phyloP scores from a whole-genome alignment of 805 yeast genomes.

The Pichia nakasei region DNA sequence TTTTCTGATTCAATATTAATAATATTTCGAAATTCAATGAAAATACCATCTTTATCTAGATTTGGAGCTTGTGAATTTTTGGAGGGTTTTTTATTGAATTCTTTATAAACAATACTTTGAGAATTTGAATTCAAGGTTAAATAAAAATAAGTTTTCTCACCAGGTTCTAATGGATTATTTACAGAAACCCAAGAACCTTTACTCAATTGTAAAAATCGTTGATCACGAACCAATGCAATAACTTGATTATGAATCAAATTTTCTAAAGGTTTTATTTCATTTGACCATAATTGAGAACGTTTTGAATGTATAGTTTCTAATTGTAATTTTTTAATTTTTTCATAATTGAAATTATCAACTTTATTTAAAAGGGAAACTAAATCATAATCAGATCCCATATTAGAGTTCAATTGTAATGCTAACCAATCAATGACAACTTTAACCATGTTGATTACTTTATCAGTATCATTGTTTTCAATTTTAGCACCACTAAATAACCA shows the following conservation, averaged over 20 bases:
- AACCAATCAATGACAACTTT: constrained; percentile 8
- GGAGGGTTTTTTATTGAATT: constrained; percentile 35
- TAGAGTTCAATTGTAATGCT: background rate
- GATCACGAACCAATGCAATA: constrained; percentile 63
- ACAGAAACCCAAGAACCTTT: constrained; percentile 78
- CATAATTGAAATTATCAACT: constrained; percentile 27
- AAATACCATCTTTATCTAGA: constrained; percentile 46
- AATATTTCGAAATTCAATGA: constrained; percentile 46
- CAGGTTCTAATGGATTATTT: constrained; percentile 36
- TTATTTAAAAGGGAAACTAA: constrained; percentile 8
- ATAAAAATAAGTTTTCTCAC: constrained; percentile 30
- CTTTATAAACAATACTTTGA: constrained; percentile 50
- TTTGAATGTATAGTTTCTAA: constrained; percentile 31
- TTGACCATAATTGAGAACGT: constrained; percentile 36
- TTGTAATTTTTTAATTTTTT: constrained; percentile 47
- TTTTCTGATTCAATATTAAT: constrained; percentile 37
- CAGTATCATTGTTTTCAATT: constrained; percentile 5
- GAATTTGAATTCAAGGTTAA: constrained; percentile 61
- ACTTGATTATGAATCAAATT: constrained; percentile 46
- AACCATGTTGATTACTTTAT: constrained; percentile 4
- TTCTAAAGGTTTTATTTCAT: constrained; percentile 40
- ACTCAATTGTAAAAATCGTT: constrained; percentile 60
- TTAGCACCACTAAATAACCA: constrained; percentile 12
- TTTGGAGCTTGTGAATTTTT: constrained; percentile 33
- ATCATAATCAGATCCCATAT: background rate